Conservation (phyloP, 139 green algal genomes). For the Diplosphaera chodatii region DNA sequence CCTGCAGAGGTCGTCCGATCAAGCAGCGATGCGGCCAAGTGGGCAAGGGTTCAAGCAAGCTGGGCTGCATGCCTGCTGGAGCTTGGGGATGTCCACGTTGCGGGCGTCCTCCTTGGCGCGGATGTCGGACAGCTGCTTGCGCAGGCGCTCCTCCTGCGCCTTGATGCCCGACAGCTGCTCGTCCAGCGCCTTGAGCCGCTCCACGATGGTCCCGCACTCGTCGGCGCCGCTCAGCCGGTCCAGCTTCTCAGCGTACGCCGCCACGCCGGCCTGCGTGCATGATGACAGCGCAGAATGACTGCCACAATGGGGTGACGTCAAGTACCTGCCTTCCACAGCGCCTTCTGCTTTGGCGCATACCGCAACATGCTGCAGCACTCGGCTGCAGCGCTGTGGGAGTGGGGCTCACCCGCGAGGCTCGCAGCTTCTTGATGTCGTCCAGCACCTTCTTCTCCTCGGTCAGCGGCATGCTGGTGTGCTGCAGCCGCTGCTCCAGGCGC, state of each 20-base stretch:
- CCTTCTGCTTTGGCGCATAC: no score
- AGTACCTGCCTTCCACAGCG: no score
- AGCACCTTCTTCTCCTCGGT: conserved; percentile 55
- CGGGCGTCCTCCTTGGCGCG: conserved; percentile 3
- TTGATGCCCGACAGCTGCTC: conserved; percentile 45
- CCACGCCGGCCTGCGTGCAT: conserved; percentile 26
- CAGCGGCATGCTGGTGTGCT: conserved; percentile 44
- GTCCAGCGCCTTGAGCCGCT: conserved; percentile 40
- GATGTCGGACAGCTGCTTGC: conserved; percentile 18
- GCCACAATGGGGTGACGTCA: no score
- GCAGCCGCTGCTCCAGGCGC: conserved; percentile 38
- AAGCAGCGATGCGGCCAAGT: no score
- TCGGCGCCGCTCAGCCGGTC: conserved; percentile 36
- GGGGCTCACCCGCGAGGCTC: conserved; percentile 35
- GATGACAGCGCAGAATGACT: no score
- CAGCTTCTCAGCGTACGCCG: conserved; percentile 39
- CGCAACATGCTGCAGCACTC: no score
- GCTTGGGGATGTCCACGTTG: neutral
- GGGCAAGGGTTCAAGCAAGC: no score
- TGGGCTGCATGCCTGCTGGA: no score
- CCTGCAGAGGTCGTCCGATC: no score
- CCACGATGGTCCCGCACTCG: conserved; percentile 16
- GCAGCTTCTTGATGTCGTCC: conserved; percentile 44
- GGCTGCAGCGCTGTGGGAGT: no score
- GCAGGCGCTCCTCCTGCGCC: conserved; percentile 30